phyloP scores from a whole-genome alignment of 345 rosid genomes.

The Rubroshorea leprosula region DNA sequence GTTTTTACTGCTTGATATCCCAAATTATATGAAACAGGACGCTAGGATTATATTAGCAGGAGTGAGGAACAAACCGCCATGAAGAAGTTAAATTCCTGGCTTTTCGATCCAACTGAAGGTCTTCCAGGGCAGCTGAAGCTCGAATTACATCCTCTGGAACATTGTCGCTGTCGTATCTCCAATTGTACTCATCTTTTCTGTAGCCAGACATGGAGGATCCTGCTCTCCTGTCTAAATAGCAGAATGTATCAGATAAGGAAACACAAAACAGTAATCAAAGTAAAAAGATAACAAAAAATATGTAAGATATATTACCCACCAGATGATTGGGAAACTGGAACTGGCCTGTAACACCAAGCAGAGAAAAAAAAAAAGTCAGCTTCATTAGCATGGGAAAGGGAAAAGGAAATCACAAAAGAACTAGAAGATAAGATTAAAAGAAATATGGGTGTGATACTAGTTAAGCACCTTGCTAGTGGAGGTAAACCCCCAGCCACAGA shows the following conservation, averaged over 20 bases:
- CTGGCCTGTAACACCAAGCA: conserved; percentile 38
- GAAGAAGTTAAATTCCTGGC: conserved; percentile 79
- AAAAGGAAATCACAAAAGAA: background rate
- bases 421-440: conserved; percentile 1
- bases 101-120: conserved; percentile 93
- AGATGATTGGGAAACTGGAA: conserved; percentile 50
- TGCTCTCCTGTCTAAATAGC: conserved; percentile 65
- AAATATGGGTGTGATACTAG: conserved; percentile 3
- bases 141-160: conserved; percentile 62
- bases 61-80: conserved; percentile 62
- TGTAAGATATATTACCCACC: conserved; percentile 45
- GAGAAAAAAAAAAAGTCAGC: conserved; percentile 15
- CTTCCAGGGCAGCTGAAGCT: conserved; percentile 79
- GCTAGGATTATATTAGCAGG: background rate
- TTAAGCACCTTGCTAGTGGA: conserved; percentile 71
- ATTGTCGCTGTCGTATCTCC: conserved; percentile 75
- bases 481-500: conserved; percentile 88
- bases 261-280: background rate
- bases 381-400: conserved; percentile 8
- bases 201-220: conserved; percentile 68
- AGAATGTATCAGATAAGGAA: conserved; percentile 15
- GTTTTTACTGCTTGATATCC: too few relatives aligned
- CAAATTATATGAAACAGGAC: too few relatives aligned
- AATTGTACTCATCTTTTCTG: conserved; percentile 72
- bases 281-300: background rate